Evolutionary conservation across 139 green algal genomes (phyloP).

Genomic region (Diplosphaera chodatii): DNA sequence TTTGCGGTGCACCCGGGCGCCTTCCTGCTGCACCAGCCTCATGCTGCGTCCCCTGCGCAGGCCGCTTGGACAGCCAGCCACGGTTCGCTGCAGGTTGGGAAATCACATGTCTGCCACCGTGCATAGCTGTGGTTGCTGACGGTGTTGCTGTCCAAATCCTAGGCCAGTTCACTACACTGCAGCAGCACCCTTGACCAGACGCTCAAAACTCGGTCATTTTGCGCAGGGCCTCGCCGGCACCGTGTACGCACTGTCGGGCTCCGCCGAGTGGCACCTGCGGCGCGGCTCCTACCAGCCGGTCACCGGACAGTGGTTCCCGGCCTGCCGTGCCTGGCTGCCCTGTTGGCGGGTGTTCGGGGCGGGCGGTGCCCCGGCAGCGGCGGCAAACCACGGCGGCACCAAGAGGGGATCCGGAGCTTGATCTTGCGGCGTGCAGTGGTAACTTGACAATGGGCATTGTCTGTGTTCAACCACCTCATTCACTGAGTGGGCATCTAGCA

Average conservation of each 20-base stretch:
- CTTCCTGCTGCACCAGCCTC: slow-evolving; percentile 44
- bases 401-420: no score
- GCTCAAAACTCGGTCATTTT: background rate
- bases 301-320: background rate
- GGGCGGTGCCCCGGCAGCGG: no score
- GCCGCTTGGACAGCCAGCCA: background rate
- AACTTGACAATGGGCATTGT: no score
- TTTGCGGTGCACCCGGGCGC: slow-evolving; percentile 34
- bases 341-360: background rate
- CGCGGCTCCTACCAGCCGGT: background rate
- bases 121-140: no score
- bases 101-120: no score
- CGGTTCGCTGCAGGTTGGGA: background rate
- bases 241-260: background rate
- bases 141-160: no score
- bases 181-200: background rate
- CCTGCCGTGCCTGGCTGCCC: background rate
- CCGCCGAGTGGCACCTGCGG: background rate
- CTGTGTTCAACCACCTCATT: no score
- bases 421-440: no score
- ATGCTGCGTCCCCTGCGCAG: slow-evolving; percentile 10
- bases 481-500: no score
- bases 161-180: background rate
- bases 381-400: no score
- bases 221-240: background rate